Base-by-base conservation (phyloP, 140 eudicot species). In the Stevia rebaudiana region DNA sequence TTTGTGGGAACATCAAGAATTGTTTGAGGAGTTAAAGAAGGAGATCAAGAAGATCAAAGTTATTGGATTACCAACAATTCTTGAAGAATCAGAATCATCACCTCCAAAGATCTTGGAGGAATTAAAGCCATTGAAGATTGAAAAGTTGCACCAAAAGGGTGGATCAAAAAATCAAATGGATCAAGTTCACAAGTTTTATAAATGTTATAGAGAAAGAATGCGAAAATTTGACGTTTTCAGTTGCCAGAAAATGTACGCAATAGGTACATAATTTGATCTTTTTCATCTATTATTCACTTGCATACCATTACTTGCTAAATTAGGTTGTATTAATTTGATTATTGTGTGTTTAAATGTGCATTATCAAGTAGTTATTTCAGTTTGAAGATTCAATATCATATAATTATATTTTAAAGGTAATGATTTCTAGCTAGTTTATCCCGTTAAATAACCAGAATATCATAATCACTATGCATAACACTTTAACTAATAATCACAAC, bases 201-300 rank as follows among this genome's bases (percentile, higher is more conserved):
- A 84, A 63, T 84, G 85, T 72, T 91, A 87, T 71, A 69, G 84
- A 48, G 98, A 87, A 30, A 74, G 81, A 91, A 91, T 91, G 98
- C 68, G 95, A 1, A 91, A 91, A 79, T 82, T 91, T 2, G 95
- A 91, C 65, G 81, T 87, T 73, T 75, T 91, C 77, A 91, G 73
- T 70, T 91, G 80, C 83, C 98, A 91, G 85, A 91, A 91, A 86
- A 84, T 84, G 94, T 86, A 90, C 71, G 88, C 97, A 64, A 80
- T 90, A 78, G 98, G 98, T 91, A 77, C 54, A 25, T 3, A 25
- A 43, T 13, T 30, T 11, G 0, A 64, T 21, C 51, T 17, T 53
- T 53, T 33, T 9, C 58, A 11, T 35, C 25, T 69, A 28, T 28
- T 28, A 28, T 28, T 28, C 33, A 28, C 33, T 28, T 2, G 3